phyloP scores from a whole-genome alignment of 768 basidiomycete genomes.

The Dioszegia crocea region DNA sequence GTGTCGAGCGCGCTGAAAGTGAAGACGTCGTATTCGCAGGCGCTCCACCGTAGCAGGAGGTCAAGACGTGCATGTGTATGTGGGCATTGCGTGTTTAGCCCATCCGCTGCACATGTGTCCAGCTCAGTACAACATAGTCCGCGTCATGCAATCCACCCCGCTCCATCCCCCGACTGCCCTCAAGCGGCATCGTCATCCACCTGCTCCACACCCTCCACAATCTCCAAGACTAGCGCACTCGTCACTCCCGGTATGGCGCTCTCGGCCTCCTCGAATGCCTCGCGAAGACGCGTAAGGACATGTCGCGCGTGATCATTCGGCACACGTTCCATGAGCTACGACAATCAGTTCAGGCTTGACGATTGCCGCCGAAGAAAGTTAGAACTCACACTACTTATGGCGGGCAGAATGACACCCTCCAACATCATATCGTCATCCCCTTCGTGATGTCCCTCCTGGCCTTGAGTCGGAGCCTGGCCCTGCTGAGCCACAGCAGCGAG shows the following conservation, averaged over 20 bases:
- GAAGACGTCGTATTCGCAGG: too few relatives aligned
- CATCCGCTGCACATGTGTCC: too few relatives aligned
- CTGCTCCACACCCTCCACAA: constrained; percentile 49
- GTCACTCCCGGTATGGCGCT: constrained; percentile 92
- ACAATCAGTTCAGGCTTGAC: neutral
- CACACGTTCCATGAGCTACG: constrained; percentile 82
- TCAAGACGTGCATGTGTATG: too few relatives aligned
- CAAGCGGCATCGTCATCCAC: constrained; percentile 37
- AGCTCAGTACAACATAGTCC: too few relatives aligned
- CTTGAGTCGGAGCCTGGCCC: neutral
- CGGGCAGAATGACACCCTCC: constrained; percentile 89
- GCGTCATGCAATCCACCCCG: too few relatives aligned
- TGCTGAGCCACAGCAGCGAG: neutral
- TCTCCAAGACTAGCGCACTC: constrained; percentile 86
- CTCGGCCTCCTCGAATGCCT: constrained; percentile 93
- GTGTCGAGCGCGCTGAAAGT: neutral
- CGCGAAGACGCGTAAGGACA: constrained; percentile 76
- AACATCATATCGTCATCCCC: constrained; percentile 66
- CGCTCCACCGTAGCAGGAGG: too few relatives aligned
- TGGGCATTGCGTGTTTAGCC: too few relatives aligned
- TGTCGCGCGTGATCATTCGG: constrained; percentile 86
- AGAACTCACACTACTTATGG: constrained; percentile 80
- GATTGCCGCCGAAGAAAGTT: neutral
- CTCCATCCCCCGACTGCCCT: neutral
- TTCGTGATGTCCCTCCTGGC: neutral